These are phyloP conservation scores for Cladobotryum protrusum DNA, from an alignment of 2,329 filamentous ascomycete genomes.

Conservation along the genomic window DNA sequence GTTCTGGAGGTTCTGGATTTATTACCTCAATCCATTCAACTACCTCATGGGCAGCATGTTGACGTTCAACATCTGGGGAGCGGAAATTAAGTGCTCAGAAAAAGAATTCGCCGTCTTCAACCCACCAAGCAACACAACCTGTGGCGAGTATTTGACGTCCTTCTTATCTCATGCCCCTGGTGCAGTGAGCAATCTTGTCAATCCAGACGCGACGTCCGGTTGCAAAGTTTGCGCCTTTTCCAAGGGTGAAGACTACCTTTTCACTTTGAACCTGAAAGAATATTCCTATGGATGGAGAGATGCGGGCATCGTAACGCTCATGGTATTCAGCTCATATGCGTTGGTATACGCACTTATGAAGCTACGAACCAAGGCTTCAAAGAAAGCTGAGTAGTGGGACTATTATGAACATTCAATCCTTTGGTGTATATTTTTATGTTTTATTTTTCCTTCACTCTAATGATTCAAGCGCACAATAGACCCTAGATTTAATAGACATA, in stretches of 20 bases:
- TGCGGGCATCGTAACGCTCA: slow-evolving; percentile 52
- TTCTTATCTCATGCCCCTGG: slow-evolving; percentile 45
- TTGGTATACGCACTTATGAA: slow-evolving; percentile 43
- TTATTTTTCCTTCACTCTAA: too few species aligned
- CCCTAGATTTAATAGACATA: too few species aligned
- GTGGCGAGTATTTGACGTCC: slow-evolving; percentile 47
- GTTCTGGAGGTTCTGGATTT: slow-evolving; percentile 66
- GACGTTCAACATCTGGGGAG: slow-evolving; percentile 44
- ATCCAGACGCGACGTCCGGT: slow-evolving; percentile 48
- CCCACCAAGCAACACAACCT: slow-evolving; percentile 47
- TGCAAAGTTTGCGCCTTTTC: slow-evolving; percentile 59
- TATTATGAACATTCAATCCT: too few species aligned
- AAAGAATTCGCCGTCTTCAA: slow-evolving; percentile 47
- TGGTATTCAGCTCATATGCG: slow-evolving; percentile 48
- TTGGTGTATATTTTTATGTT: too few species aligned
- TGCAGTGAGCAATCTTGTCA: slow-evolving; percentile 45
- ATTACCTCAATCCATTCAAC: slow-evolving; percentile 56
- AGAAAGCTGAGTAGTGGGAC: slow-evolving; percentile 34
- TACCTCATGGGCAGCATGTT: slow-evolving; percentile 54
- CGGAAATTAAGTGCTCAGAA: slow-evolving; percentile 39
- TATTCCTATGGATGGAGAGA: slow-evolving; percentile 63
- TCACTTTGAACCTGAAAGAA: slow-evolving; percentile 51
- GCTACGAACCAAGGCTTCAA: slow-evolving; percentile 41
- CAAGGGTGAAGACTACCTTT: slow-evolving; percentile 53
- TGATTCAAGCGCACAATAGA: too few species aligned